Conservation (phyloP, 2,329 filamentous ascomycete genomes). For the Macrophomina pseudophaseolina region DNA sequence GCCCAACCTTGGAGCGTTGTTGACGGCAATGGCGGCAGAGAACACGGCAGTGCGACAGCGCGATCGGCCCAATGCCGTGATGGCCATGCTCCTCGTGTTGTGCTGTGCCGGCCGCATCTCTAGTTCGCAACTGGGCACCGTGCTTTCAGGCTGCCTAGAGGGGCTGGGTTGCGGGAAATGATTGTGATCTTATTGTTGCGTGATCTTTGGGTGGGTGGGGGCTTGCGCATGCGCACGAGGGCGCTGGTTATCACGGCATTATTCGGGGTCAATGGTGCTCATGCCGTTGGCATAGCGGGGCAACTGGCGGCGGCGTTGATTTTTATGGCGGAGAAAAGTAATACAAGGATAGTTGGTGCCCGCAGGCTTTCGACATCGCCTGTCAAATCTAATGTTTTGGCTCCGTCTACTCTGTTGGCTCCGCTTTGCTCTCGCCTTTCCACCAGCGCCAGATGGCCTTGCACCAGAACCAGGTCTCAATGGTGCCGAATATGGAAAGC, state of each 20-base stretch:
- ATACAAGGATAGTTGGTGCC: background rate
- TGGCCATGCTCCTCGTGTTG: background rate
- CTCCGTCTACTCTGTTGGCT: background rate
- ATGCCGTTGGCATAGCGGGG: background rate
- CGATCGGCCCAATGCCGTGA: background rate
- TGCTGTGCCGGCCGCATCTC: background rate
- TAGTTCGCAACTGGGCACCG: background rate
- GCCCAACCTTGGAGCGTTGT: background rate
- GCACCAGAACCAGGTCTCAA: constrained; percentile 6
- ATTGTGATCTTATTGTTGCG: background rate
- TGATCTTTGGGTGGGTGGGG: background rate
- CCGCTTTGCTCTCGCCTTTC: background rate
- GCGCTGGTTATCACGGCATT: background rate
- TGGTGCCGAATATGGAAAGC: constrained; percentile 1
- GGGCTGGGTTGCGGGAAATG: background rate
- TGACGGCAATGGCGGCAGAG: background rate
- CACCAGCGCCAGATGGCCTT: constrained; percentile 9
- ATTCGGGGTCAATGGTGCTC: background rate
- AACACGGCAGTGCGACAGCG: background rate
- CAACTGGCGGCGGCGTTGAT: background rate
- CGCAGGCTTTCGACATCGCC: background rate
- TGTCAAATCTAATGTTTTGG: background rate
- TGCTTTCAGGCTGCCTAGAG: background rate
- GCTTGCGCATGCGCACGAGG: background rate
- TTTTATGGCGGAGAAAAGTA: background rate